phyloP scores from a whole-genome alignment of 2,329 filamentous ascomycete genomes.

The Penicillium sp. region DNA sequence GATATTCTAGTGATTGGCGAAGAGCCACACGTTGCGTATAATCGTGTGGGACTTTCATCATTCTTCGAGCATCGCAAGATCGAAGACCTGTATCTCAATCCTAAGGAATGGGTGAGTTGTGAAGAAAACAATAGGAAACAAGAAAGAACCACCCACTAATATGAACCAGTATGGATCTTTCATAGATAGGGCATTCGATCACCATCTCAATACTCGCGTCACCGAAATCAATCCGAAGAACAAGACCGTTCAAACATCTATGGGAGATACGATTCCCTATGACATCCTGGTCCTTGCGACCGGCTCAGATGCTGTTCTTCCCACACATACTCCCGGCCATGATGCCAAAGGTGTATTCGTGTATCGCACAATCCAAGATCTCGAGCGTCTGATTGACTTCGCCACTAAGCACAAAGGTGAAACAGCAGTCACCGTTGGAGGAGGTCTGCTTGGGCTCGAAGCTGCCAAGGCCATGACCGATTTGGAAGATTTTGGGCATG shows the following conservation, averaged over 20 bases:
- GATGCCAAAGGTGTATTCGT: slow-evolving; percentile 84
- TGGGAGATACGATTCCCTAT: slow-evolving; percentile 69
- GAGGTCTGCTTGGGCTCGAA: slow-evolving; percentile 80
- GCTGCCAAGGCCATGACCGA: slow-evolving; percentile 92
- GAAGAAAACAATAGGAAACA: neutral
- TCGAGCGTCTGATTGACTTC: slow-evolving; percentile 73
- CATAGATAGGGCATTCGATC: slow-evolving; percentile 66
- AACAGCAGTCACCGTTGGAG: slow-evolving; percentile 74
- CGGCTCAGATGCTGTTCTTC: slow-evolving; percentile 78
- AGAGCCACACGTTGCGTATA: slow-evolving; percentile 84
- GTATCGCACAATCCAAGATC: slow-evolving; percentile 80
- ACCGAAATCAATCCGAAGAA: slow-evolving; percentile 62
- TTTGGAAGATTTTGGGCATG: slow-evolving; percentile 67
- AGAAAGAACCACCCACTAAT: neutral
- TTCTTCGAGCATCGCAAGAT: slow-evolving; percentile 85
- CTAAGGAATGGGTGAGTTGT: slow-evolving; percentile 69
- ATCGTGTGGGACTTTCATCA: slow-evolving; percentile 81
- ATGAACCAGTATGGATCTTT: slow-evolving; percentile 61
- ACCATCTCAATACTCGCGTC: slow-evolving; percentile 72
- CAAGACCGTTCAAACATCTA: slow-evolving; percentile 68
- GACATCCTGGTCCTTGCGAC: slow-evolving; percentile 82
- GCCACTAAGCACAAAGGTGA: slow-evolving; percentile 65
- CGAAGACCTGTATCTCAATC: slow-evolving; percentile 85
- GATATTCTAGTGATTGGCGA: slow-evolving; percentile 83
- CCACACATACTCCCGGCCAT: slow-evolving; percentile 68